These are phyloP conservation scores for Cystofilobasidium ferigula DNA, from an alignment of 768 basidiomycete genomes.

Conservation along the genomic window DNA sequence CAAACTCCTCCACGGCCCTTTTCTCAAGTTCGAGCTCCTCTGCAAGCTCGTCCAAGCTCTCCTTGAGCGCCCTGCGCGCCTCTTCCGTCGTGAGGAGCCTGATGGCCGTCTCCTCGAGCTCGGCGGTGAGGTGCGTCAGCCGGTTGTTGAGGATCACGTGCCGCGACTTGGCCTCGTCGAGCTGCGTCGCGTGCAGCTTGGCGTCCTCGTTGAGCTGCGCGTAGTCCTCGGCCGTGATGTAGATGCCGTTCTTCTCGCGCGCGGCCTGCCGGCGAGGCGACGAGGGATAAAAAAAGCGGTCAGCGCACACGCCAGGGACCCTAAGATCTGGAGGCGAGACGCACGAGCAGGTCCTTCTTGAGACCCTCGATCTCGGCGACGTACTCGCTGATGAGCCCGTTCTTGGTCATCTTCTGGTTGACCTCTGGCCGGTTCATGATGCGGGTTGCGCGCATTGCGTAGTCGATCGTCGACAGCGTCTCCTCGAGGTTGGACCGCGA, in stretches of 20 bases:
- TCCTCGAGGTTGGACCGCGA: slow-evolving; percentile 91
- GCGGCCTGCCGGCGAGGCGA: slow-evolving; percentile 48
- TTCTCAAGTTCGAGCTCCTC: slow-evolving; percentile 65
- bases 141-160: slow-evolving; percentile 74
- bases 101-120: slow-evolving; percentile 81
- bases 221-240: neutral
- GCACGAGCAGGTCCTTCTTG: slow-evolving; percentile 63
- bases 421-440: slow-evolving; percentile 92
- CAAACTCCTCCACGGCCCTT: slow-evolving; percentile 63
- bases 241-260: slow-evolving; percentile 75
- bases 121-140: slow-evolving; percentile 65
- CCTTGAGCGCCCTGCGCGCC: slow-evolving; percentile 51
- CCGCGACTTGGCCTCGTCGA: slow-evolving; percentile 70
- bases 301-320: neutral
- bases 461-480: slow-evolving; percentile 92
- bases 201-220: slow-evolving; percentile 44
- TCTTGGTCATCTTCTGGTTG: slow-evolving; percentile 86
- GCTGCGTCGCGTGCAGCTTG: slow-evolving; percentile 61
- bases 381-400: slow-evolving; percentile 85
- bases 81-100: slow-evolving; percentile 62
- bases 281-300: neutral
- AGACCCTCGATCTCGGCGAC: slow-evolving; percentile 84
- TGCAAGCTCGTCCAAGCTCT: slow-evolving; percentile 47
- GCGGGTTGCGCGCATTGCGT: slow-evolving; percentile 86
- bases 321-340: too few relatives aligned